A percentile compares a stretch with the other conserved stretches of the same genome.
These are phyloP conservation scores for Podila epigama DNA, from an alignment of 192 early-diverging fungal species.

Conservation along the genomic window DNA sequence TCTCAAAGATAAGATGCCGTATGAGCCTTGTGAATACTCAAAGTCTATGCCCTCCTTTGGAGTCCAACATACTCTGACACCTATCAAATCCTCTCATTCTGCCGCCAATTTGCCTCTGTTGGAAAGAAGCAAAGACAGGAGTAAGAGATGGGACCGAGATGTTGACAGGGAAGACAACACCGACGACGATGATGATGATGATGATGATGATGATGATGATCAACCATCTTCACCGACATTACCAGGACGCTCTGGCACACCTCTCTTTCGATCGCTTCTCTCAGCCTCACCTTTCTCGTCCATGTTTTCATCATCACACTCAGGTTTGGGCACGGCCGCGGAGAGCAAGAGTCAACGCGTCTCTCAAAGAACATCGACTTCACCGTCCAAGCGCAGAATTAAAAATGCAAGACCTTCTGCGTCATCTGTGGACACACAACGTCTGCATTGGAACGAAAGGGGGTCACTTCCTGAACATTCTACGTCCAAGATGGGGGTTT, in stretches of 20 bases:
- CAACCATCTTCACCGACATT: background rate
- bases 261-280: slow-evolving; percentile 14
- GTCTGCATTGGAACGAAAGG: background rate
- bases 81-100: slow-evolving; percentile 1
- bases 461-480: background rate
- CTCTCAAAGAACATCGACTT: background rate
- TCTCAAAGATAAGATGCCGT: slow-evolving; percentile 7
- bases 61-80: slow-evolving; percentile 4
- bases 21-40: slow-evolving; percentile 38
- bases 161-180: too few species aligned
- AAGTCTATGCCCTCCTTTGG: slow-evolving; percentile 34
- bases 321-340: background rate
- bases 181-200: too few species aligned
- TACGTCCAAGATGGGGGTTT: background rate
- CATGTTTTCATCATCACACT: slow-evolving; percentile 18
- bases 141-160: too few species aligned
- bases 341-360: slow-evolving; percentile 2
- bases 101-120: background rate
- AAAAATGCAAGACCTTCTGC: slow-evolving; percentile 1
- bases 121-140: background rate
- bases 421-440: background rate
- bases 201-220: background rate
- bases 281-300: slow-evolving; percentile 35
- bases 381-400: background rate
- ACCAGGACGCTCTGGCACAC: background rate